These are phyloP conservation scores for Solioccasus polychromus DNA, from an alignment of 768 basidiomycete species.

Conservation along the genomic window DNA sequence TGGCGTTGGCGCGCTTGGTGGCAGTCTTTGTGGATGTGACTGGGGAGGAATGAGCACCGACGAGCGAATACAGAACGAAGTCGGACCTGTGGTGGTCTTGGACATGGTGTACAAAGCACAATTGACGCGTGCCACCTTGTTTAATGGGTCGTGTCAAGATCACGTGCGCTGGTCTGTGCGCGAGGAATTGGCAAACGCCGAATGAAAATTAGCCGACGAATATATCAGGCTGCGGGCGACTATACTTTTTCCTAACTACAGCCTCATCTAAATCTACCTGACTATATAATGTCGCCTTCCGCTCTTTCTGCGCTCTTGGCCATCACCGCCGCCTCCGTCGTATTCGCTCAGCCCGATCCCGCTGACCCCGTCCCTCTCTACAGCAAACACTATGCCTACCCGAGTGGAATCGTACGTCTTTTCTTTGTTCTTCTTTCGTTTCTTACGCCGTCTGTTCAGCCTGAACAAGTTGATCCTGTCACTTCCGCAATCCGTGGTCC, in stretches of 20 bases:
- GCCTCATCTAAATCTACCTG: constrained; percentile 5
- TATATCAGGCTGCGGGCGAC: too few species aligned
- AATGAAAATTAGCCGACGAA: constrained; percentile 8
- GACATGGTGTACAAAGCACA: constrained; percentile 40
- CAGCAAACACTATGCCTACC: constrained; percentile 44
- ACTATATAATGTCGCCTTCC: constrained; percentile 35
- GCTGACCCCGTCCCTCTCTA: constrained; percentile 48
- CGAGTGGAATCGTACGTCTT: constrained; percentile 39
- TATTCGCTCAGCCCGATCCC: constrained; percentile 33
- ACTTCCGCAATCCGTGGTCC: constrained; percentile 45
- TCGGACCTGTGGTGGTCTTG: constrained; percentile 48
- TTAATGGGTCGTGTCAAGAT: constrained; percentile 27
- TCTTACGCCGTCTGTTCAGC: constrained; percentile 31
- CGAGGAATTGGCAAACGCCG: constrained; percentile 6
- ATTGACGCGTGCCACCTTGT: constrained; percentile 2
- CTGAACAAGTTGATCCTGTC: constrained; percentile 46
- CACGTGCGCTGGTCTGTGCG: constrained; percentile 30
- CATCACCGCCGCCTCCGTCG: constrained; percentile 30
- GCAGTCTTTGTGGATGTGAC: constrained; percentile 55
- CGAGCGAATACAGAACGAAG: not conserved
- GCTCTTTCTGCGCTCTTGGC: constrained; percentile 39
- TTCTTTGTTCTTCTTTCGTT: not conserved
- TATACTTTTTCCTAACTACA: too few species aligned
- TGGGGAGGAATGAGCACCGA: constrained; percentile 21
- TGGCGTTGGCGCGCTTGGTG: constrained; percentile 51